phyloP scores from a whole-genome alignment of 2,329 filamentous ascomycete species.

The Clonostachys rosea region DNA sequence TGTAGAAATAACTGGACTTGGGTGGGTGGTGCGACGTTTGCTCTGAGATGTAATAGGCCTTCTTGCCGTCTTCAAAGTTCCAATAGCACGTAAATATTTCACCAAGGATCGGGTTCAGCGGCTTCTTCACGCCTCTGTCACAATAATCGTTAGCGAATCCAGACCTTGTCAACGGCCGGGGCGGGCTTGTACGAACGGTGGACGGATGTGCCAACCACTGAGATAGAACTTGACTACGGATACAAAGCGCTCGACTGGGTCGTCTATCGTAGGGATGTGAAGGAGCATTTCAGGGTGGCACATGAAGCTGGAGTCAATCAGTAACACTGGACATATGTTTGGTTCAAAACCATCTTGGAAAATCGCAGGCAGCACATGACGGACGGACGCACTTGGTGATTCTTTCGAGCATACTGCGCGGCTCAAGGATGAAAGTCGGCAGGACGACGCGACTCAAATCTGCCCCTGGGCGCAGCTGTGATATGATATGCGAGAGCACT shows the following conservation, averaged over 20 bases:
- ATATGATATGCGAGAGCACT: conserved; percentile 97
- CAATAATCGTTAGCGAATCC: conserved; percentile 11
- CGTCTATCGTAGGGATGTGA: conserved; percentile 80
- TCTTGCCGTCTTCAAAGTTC: conserved; percentile 80
- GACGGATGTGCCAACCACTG: conserved; percentile 98
- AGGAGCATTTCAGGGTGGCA: conserved; percentile 95
- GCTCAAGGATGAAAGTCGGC: conserved; percentile 96
- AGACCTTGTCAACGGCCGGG: conserved; percentile 1
- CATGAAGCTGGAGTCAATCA: conserved; percentile 73
- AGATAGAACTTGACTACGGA: conserved; percentile 97
- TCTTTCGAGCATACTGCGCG: conserved; percentile 94
- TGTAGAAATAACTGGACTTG: conserved; percentile 99
- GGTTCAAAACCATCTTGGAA: conserved; percentile 1
- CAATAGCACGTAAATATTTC: conserved; percentile 95
- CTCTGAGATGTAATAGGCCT: conserved; percentile 93
- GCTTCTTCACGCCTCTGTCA: conserved; percentile 90
- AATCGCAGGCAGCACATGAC: conserved; percentile 1
- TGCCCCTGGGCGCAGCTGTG: conserved; percentile 89
- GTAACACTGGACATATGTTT: conserved; percentile 4
- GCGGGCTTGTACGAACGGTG: conserved; percentile 64
- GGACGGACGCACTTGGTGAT: conserved; percentile 79
- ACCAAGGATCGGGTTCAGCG: conserved; percentile 91
- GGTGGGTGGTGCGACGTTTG: conserved; percentile 98
- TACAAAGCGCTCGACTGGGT: conserved; percentile 85
- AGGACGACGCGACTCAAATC: conserved; percentile 92